Evolutionary conservation across 2,329 filamentous ascomycete species (phyloP).

Genomic region (Massarina eburnea): DNA sequence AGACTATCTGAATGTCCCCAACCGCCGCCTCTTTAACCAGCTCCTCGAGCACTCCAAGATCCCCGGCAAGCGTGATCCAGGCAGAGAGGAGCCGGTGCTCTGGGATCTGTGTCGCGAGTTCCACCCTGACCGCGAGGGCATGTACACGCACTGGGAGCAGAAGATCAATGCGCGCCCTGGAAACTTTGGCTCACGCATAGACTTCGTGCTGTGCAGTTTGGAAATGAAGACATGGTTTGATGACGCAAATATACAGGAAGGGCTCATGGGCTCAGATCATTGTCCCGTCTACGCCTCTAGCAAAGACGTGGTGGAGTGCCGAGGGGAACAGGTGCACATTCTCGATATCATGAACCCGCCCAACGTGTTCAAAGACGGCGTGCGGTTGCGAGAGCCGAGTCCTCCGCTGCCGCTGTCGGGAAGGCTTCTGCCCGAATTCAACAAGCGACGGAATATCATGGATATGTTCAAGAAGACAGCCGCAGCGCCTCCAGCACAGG

Average conservation of each 20-base stretch:
- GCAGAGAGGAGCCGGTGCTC: slow-evolving; percentile 69
- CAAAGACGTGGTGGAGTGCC: slow-evolving; percentile 61
- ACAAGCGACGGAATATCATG: slow-evolving; percentile 79
- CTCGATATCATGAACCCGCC: slow-evolving; percentile 76
- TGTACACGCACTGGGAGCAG: slow-evolving; percentile 98
- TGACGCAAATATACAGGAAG: slow-evolving; percentile 86
- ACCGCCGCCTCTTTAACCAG: slow-evolving; percentile 80
- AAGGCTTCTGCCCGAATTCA: slow-evolving; percentile 83
- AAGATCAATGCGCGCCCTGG: slow-evolving; percentile 93
- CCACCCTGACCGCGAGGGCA: slow-evolving; percentile 76
- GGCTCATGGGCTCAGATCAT: slow-evolving; percentile 91
- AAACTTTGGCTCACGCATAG: slow-evolving; percentile 90
- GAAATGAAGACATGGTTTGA: slow-evolving; percentile 79
- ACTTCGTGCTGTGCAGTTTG: slow-evolving; percentile 84
- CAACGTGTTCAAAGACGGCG: slow-evolving; percentile 69
- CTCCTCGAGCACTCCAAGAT: slow-evolving; percentile 75
- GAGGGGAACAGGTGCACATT: slow-evolving; percentile 56
- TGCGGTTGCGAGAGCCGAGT: slow-evolving; percentile 67
- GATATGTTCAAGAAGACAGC: slow-evolving; percentile 77
- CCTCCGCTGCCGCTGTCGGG: slow-evolving; percentile 69
- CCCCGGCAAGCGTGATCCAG: slow-evolving; percentile 65
- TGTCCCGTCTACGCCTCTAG: slow-evolving; percentile 86
- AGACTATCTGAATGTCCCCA: slow-evolving; percentile 71
- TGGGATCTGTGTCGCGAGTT: slow-evolving; percentile 84
- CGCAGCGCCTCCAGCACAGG: slow-evolving; percentile 7